Conservation (phyloP, 106 monocot species). For the Phalaenopsis aphrodite region DNA sequence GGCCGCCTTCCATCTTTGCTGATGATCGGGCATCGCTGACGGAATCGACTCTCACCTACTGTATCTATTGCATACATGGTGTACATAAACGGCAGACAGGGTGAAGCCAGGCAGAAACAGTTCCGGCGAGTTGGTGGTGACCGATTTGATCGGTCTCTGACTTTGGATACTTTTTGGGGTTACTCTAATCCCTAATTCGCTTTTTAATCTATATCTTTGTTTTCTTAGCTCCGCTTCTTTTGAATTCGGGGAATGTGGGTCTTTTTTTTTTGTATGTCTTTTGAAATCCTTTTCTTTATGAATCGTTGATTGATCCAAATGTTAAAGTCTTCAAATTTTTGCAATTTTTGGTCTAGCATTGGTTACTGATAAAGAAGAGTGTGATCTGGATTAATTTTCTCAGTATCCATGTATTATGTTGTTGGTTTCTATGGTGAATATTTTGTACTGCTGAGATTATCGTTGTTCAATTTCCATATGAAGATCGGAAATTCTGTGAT, state of each 20-base stretch:
- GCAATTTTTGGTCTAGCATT: neutral
- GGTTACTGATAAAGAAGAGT: neutral
- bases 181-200: neutral
- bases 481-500: neutral
- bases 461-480: neutral
- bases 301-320: neutral
- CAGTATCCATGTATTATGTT: neutral
- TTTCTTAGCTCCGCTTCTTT: neutral
- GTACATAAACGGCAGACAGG: conserved; percentile 6
- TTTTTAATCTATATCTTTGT: neutral
- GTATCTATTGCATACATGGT: neutral
- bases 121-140: conserved; percentile 4
- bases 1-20: neutral
- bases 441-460: neutral
- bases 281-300: neutral
- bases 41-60: neutral
- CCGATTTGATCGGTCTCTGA: neutral
- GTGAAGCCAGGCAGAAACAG: conserved; percentile 9
- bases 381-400: neutral
- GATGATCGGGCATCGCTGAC: neutral
- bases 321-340: neutral
- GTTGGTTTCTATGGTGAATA: neutral
- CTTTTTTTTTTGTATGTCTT: neutral
- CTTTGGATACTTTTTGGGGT: conserved; percentile 3
- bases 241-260: conserved; percentile 2